Base-by-base conservation (phyloP, 1,139 yeast genomes). In the Candida tunisiensis region DNA sequence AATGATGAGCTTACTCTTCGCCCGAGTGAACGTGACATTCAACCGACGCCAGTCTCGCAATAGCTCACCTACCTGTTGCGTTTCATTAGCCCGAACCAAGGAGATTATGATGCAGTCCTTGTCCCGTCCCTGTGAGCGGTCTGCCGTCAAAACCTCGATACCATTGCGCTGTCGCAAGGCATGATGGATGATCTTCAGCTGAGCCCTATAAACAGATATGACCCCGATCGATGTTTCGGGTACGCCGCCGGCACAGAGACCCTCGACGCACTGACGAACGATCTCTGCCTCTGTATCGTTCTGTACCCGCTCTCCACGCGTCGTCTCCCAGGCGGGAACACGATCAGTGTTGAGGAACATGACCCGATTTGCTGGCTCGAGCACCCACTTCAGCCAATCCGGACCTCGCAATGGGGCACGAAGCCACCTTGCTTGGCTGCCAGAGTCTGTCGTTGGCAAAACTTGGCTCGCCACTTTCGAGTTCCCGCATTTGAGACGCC, bases 121-220 rank as follows among this genome's bases (percentile, higher is more conserved):
- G 47, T 91, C 99, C 31, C 95, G 63, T 0, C 98, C 99, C 51
- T 91, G 98, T 39, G 78, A 88, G 37, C 80, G 88, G 49, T 91
- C 99, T 0, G 95, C 96, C 0, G 98, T 91, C 34, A 88, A 56
- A 15, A 80, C 63, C 40, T 88, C 96, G 21, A 88, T 54, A 1
- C 59, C 65, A 7, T 28, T 24, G 3, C 51, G 48, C 2, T 47
- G 44, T 1, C 47, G 34, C 22, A 77, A 54, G 16, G 54, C 48
- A 9, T 64, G 56, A 25, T 59, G 58, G 27, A 82, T 53, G 8
- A 70, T 49, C 19, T 68, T 51, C 25, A 88, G 52, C 45, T 88
- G 99, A 0, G 88, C 79, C 24, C 93, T 60, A 47, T 91, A 85
- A 28, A 82, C 69, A 0, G 96, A 74, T 71, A 91, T 79, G 1